phyloP scores from a whole-genome alignment of 225 moss, liverwort and hornwort species.

The Lunularia cruciata region DNA sequence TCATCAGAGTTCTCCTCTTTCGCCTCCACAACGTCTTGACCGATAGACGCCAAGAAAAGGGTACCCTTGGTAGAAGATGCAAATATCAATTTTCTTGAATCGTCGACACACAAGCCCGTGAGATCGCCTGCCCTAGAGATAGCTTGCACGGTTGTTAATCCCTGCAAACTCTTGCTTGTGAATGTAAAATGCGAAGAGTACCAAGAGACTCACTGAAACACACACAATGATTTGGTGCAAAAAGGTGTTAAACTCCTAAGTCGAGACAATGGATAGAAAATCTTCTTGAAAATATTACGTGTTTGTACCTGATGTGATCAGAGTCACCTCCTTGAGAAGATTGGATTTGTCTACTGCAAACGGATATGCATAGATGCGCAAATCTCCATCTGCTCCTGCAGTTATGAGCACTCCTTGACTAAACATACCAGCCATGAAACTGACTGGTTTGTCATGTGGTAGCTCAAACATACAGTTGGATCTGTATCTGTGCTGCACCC shows the following conservation, averaged over 20 bases:
- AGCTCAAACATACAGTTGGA: slow-evolving; percentile 44
- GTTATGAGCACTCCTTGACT: slow-evolving; percentile 49
- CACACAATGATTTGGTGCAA: no score
- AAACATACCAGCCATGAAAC: slow-evolving; percentile 48
- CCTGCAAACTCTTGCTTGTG: background rate
- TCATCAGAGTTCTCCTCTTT: slow-evolving; percentile 37
- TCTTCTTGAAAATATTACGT: background rate
- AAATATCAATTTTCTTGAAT: slow-evolving; percentile 51
- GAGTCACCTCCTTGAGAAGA: slow-evolving; percentile 49
- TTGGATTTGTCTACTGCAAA: slow-evolving; percentile 48
- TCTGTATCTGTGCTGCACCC: slow-evolving; percentile 57
- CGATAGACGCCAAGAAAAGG: slow-evolving; percentile 46
- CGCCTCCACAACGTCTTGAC: slow-evolving; percentile 36
- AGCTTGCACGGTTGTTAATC: background rate
- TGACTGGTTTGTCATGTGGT: slow-evolving; percentile 37
- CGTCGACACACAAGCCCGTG: slow-evolving; percentile 54
- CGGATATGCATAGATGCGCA: slow-evolving; percentile 53
- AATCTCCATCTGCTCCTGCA: slow-evolving; percentile 45
- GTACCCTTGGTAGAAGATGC: slow-evolving; percentile 51
- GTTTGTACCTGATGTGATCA: slow-evolving; percentile 49
- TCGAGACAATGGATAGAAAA: background rate
- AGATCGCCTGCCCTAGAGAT: slow-evolving; percentile 42
- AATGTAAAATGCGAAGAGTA: background rate
- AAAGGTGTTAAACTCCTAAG: background rate
- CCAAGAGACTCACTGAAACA: no score